Conservation (phyloP, 495 filamentous ascomycete genomes). For the Margaritispora aquatica region DNA sequence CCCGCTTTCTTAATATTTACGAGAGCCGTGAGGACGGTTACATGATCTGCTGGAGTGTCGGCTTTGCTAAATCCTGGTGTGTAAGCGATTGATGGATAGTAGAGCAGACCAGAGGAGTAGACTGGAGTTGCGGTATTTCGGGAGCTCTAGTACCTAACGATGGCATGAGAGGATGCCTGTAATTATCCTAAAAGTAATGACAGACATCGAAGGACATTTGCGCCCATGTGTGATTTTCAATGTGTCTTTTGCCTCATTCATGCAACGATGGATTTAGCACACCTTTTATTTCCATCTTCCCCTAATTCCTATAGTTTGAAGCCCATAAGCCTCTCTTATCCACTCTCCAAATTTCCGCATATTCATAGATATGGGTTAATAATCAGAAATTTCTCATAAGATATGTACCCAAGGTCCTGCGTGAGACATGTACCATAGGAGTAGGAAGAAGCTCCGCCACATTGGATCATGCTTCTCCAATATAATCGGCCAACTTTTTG, state of each 20-base stretch:
- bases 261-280: background rate
- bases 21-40: background rate
- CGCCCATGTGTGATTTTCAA: background rate
- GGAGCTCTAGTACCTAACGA: background rate
- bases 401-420: too few relatives aligned
- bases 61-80: background rate
- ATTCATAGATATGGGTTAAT: too few relatives aligned
- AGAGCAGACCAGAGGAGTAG: background rate
- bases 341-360: too few relatives aligned
- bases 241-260: background rate
- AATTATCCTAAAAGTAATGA: constrained; percentile 16
- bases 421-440: too few relatives aligned
- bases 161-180: constrained; percentile 5
- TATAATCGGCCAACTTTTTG: background rate
- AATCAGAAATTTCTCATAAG: too few relatives aligned
- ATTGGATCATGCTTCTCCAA: background rate
- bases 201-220: background rate
- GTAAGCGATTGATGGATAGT: background rate
- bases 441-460: background rate
- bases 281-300: background rate
- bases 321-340: too few relatives aligned
- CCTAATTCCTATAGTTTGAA: too few relatives aligned
- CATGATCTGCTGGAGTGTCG: background rate
- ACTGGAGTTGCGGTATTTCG: constrained; percentile 1
- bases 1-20: constrained; percentile 7